Base-by-base conservation (phyloP, 1,139 yeast species). In the Lizanozyma gosingica region DNA sequence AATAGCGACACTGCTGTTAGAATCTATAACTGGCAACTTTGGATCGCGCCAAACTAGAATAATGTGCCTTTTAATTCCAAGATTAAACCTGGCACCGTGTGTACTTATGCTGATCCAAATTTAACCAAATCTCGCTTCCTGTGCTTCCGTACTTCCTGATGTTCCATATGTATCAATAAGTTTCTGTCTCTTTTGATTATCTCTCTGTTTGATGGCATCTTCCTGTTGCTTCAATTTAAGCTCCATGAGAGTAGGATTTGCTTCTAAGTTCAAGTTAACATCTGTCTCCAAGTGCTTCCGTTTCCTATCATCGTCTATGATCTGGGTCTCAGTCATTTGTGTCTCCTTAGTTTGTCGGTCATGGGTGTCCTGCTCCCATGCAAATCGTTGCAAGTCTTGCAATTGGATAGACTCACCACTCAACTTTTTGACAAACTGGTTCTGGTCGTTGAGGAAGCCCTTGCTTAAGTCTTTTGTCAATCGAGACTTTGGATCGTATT, bases 401-500 rank as follows among this genome's bases (percentile, higher is more conserved):
- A 74, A 67, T 38, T 71, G 71, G 15, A 59, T 55, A 2, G 80
- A 81, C 41, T 78, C 80, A 4, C 76, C 78, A 6, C 68, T 65
- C 18, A 69, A 54, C 43, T 71, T 65, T 32, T 73, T 65, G 2
- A 77, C 80, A 56, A 80, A 82, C 42, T 71, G 71, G 17, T 73
- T 71, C 14, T 63, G 59, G 35, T 75, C 79, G 47, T 74, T 71
- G 34, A 72, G 51, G 38, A 68, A 63, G 2, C 78, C 80, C n/a
- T 63, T 62, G 15, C 62, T 57, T 4, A 66, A 60, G 47, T 72
- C 74, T 43, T 70, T 62, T 34, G 73, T 62, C 3, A 72, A 65
- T 40, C 83, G 57, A 3, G 80, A 69, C 48, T 77, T 78, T 2
- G 86, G 84, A 48, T 79, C 77, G 50, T 74, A 76, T 16, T 65